Conservation (phyloP, 2,329 filamentous ascomycete genomes). For the Paraphaeosphaeria minitans region DNA sequence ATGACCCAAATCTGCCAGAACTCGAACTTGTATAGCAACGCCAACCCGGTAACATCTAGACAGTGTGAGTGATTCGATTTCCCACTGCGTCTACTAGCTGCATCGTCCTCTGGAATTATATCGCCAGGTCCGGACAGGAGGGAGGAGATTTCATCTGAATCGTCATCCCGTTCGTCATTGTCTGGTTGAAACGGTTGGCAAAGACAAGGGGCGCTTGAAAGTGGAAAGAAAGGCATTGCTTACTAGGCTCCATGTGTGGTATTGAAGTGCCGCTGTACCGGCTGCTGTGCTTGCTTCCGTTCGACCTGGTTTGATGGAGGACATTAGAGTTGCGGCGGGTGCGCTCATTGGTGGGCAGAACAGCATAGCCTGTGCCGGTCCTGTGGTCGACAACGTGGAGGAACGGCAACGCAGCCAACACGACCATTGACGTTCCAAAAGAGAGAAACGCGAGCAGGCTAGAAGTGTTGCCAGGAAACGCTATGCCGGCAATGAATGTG, state of each 20-base stretch:
- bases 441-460: constrained; percentile 81
- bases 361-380: constrained; percentile 61
- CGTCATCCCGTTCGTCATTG: constrained; percentile 46
- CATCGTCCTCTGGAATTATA: constrained; percentile 51
- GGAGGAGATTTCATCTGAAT: constrained; percentile 77
- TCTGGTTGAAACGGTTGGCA: constrained; percentile 44
- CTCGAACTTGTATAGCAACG: constrained; percentile 71
- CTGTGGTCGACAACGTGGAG: constrained; percentile 74
- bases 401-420: constrained; percentile 81
- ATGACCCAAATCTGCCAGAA: constrained; percentile 92
- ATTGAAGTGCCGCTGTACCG: constrained; percentile 47
- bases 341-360: constrained; percentile 59
- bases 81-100: constrained; percentile 64
- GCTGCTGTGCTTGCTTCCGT: constrained; percentile 51
- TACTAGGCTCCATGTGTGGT: constrained; percentile 67
- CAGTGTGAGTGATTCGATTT: constrained; percentile 76
- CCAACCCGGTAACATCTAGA: constrained; percentile 88
- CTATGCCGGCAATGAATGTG: constrained; percentile 74
- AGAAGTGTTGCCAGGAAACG: constrained; percentile 83
- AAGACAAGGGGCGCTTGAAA: constrained; percentile 28
- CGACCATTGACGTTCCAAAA: constrained; percentile 76
- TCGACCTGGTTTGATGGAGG: constrained; percentile 55
- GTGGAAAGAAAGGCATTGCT: constrained; percentile 41
- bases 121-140: constrained; percentile 72
- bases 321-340: constrained; percentile 51